Evolutionary conservation across 257 asterid genomes (phyloP), one percentile per base, ranked within the genome.

Genomic region (Gentiana straminea): DNA sequence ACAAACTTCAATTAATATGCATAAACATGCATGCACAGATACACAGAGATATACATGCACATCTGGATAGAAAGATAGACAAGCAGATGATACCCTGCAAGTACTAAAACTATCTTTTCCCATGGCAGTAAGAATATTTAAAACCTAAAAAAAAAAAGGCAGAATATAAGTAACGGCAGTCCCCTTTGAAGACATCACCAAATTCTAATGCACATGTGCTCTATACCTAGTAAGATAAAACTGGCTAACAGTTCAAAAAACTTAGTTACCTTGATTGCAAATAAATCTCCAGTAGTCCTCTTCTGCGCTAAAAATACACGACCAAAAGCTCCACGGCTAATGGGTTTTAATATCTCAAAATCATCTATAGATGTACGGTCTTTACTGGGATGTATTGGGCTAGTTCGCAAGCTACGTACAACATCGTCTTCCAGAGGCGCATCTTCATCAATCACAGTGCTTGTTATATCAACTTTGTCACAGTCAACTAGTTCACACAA

Each of bases 311-410:
- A 68, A 75, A 92, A 92, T 63, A 92, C 99, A 60, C 99, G 86
- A 51, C 99, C 99, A 76, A 92, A 92, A 67, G 99, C 99, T 55
- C 99, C 99, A 57, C 97, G 97, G 76, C 99, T 92, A 61, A 92
- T 92, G 56, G 97, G 99, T 74, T 88, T 88, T 64, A 92, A 88
- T 64, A 92, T 92, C 84, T 88, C 99, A 54, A 92, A 92, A 78
- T 88, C 95, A 75, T 92, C 99, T 65, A 92, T 92, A 6, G 99
- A 81, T 64, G 99, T 92, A 39, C 97, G 99, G 64, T 88, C 97
- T 75, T 77, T 89, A 66, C 76, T 73, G 58, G 95, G 59, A 85
- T 92, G 97, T 41, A 83, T 65, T 0, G 98, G 98, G 79, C 98
- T 92, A 66, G 94, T 88, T 70, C 97, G 77, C 69, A 92, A 78